phyloP scores from a whole-genome alignment of 129 eudicot genomes.

The Pittosporum tobira region DNA sequence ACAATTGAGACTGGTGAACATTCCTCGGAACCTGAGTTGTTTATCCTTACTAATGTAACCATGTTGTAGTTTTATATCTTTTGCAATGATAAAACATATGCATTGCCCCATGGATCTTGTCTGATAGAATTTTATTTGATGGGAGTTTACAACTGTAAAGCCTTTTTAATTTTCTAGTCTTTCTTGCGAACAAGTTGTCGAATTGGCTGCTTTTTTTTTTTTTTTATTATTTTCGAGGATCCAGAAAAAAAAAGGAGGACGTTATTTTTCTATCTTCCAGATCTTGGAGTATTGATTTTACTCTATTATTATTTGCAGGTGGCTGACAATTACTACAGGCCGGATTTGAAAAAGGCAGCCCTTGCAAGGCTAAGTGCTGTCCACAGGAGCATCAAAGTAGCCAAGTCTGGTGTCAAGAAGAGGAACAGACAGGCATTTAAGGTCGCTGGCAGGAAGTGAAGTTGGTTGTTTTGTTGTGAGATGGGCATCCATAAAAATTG shows the following conservation, averaged over 20 bases:
- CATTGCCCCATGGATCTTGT: too few species aligned
- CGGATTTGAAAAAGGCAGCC: constrained; percentile 95
- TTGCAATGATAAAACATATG: too few species aligned
- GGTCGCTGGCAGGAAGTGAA: constrained; percentile 34
- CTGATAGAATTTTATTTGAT: too few species aligned
- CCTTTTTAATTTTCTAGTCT: not conserved
- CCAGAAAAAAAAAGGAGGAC: too few species aligned
- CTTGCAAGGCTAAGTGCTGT: constrained; percentile 90
- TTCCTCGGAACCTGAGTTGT: too few species aligned
- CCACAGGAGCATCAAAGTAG: constrained; percentile 80
- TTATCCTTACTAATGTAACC: too few species aligned
- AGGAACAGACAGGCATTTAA: constrained; percentile 76
- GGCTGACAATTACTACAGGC: constrained; percentile 75
- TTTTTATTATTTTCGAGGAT: too few species aligned
- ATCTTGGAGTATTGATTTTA: not conserved
- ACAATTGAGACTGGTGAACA: too few species aligned
- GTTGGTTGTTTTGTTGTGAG: not conserved
- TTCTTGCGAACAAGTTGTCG: not conserved
- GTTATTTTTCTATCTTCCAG: not conserved
- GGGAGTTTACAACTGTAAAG: not conserved
- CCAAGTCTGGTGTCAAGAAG: constrained; percentile 93
- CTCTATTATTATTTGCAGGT: constrained; percentile 44
- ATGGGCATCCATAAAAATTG: too few species aligned
- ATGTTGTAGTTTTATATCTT: too few species aligned
- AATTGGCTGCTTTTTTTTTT: not conserved